A percentile compares a stretch with the other conserved stretches of the same genome.
Evolutionary conservation across 202 grass and related monocot species (phyloP).

Genomic region (Dendrocalamus latiflorus): DNA sequence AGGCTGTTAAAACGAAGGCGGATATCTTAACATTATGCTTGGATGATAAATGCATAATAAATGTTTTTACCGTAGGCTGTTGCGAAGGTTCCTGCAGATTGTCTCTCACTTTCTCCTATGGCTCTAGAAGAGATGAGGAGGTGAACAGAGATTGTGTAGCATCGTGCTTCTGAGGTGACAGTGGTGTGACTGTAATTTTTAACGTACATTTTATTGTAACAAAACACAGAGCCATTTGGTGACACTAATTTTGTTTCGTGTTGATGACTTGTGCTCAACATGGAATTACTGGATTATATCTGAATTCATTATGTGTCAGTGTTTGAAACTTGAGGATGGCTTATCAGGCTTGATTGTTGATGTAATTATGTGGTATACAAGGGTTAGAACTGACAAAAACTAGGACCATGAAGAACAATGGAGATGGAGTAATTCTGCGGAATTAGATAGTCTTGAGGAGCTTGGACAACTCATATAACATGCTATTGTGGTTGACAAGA

Average conservation of each 20-base stretch:
- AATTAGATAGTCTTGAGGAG: neutral
- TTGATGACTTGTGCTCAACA: slow-evolving; percentile 2
- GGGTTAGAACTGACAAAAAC: too few relatives aligned
- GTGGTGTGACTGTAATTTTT: neutral
- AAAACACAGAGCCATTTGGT: neutral
- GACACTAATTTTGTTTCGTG: neutral
- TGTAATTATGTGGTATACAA: too few relatives aligned
- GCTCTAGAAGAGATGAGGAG: neutral
- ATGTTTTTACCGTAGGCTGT: neutral
- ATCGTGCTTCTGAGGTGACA: neutral
- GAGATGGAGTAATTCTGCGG: neutral
- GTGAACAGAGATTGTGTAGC: neutral
- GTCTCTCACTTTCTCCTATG: neutral
- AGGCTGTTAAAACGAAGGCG: neutral
- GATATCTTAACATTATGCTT: neutral
- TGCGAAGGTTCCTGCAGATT: neutral
- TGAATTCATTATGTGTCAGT: neutral
- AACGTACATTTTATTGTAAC: neutral
- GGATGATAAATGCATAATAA: slow-evolving; percentile 26
- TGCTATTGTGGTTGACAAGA: neutral
- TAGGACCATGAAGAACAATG: neutral
- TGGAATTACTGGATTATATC: neutral
- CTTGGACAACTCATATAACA: neutral
- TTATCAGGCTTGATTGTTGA: neutral
- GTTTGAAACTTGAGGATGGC: neutral